Conservation (phyloP, 768 basidiomycete species). For the Auriscalpium orientale region DNA sequence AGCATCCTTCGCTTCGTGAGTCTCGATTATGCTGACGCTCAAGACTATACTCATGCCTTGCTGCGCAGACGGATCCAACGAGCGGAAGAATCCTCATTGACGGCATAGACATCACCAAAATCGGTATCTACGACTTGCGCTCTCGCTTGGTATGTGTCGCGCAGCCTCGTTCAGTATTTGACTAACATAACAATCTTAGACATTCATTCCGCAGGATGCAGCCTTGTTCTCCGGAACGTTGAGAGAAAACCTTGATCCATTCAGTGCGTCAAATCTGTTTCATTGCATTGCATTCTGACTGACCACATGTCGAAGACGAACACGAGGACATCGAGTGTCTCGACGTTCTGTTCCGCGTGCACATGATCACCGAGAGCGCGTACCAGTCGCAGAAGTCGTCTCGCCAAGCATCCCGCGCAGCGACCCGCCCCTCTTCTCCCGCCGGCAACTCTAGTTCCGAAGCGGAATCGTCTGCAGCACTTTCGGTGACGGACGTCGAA, state of each 20-base stretch:
- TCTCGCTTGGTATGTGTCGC: constrained; percentile 51
- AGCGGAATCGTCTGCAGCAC: not conserved
- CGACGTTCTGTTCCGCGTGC: constrained; percentile 77
- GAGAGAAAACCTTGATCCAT: constrained; percentile 72
- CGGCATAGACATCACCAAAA: constrained; percentile 80
- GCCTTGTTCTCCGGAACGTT: constrained; percentile 77
- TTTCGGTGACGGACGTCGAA: not conserved
- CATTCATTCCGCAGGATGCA: constrained; percentile 70
- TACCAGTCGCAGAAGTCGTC: constrained; percentile 49
- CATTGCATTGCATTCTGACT: too few relatives aligned
- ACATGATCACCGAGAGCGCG: constrained; percentile 52
- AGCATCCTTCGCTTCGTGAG: constrained; percentile 72
- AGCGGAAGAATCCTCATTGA: constrained; percentile 75
- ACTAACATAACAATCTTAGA: constrained; percentile 32
- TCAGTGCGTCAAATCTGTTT: constrained; percentile 32
- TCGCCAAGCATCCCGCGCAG: constrained; percentile 23
- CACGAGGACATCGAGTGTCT: constrained; percentile 73
- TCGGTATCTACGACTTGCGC: constrained; percentile 77
- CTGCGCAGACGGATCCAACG: constrained; percentile 60
- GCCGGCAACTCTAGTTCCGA: not conserved
- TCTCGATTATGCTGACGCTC: too few relatives aligned
- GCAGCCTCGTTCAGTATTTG: constrained; percentile 1
- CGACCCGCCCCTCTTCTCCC: too few relatives aligned
- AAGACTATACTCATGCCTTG: constrained; percentile 56
- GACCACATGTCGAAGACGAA: constrained; percentile 37